Evolutionary conservation across 2,329 filamentous ascomycete species (phyloP).

Genomic region (Aplosporella prunicola): DNA sequence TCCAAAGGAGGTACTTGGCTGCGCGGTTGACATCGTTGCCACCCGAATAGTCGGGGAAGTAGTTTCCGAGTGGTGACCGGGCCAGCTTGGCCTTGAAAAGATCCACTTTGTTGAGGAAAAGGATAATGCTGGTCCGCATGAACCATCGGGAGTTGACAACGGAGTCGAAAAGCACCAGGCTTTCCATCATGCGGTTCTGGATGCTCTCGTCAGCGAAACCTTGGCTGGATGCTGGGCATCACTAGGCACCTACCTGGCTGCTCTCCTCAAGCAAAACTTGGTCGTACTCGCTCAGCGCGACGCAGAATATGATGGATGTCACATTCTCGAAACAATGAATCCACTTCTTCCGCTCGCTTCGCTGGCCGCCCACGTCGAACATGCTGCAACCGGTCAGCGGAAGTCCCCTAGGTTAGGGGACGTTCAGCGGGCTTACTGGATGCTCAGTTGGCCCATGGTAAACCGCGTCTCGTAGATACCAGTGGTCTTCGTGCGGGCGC

Average conservation of each 20-base stretch:
- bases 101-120: conserved; percentile 98
- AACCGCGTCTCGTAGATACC: conserved; percentile 99
- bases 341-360: conserved; percentile 99
- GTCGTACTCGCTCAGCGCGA: conserved; percentile 95
- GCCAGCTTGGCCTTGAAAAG: conserved; percentile 92
- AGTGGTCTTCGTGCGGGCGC: conserved; percentile 94
- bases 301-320: conserved; percentile 98
- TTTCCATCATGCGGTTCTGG: conserved; percentile 99
- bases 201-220: conserved; percentile 17
- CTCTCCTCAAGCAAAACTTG: conserved; percentile 94
- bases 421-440: conserved; percentile 81
- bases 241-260: conserved; percentile 64
- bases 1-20: conserved; percentile 94
- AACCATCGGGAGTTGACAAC: conserved; percentile 99
- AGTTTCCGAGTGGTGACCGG: conserved; percentile 81
- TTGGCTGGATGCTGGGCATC: not conserved
- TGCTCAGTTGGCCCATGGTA: conserved; percentile 96
- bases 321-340: conserved; percentile 99
- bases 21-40: conserved; percentile 97
- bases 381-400: no score
- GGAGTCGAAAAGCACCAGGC: conserved; percentile 88
- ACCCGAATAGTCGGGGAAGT: conserved; percentile 96
- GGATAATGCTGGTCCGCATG: conserved; percentile 95
- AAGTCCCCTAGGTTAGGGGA: no score
- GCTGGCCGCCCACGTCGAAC: conserved; percentile 96